A percentile compares a stretch with the other conserved stretches of the same genome.
phyloP scores from a whole-genome alignment of 331 rosid species.

The Malus hybrid region DNA sequence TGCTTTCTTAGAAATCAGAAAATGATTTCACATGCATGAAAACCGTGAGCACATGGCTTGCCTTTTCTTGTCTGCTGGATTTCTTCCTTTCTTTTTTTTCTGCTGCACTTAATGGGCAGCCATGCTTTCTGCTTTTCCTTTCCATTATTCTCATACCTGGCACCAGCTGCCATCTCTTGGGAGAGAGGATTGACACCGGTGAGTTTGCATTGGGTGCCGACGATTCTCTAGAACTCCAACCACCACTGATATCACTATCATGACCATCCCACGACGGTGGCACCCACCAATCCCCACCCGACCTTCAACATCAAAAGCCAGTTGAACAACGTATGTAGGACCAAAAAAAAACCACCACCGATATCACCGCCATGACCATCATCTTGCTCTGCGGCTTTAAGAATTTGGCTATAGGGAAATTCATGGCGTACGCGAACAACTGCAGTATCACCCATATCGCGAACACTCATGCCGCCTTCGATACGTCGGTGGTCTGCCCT shows the following conservation, averaged over 20 bases:
- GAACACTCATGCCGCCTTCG: conserved; percentile 50
- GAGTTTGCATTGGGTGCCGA: conserved; percentile 88
- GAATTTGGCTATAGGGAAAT: conserved; percentile 61
- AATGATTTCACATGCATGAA: no score
- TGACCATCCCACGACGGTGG: conserved; percentile 26
- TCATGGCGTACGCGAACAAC: conserved; percentile 60
- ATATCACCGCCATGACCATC: conserved; percentile 55
- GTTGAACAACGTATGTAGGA: conserved; percentile 43
- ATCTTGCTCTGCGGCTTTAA: conserved; percentile 78
- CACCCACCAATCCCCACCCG: conserved; percentile 58
- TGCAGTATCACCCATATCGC: conserved; percentile 74
- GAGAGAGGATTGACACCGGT: conserved; percentile 97
- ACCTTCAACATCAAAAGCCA: conserved; percentile 53
- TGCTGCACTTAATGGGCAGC: no score
- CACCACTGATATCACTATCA: no score
- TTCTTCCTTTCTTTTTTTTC: no score
- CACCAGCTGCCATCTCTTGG: conserved; percentile 63
- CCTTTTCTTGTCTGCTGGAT: no score
- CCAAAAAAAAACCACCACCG: conserved; percentile 32
- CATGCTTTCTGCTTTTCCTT: no score
- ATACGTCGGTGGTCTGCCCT: conserved; percentile 45
- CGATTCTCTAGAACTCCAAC: conserved; percentile 51
- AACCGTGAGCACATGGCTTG: no score
- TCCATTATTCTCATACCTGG: no score
- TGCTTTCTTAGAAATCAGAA: no score